Percentiles rank a stretch among this genome's conserved stretches.
Evolutionary conservation across 2,329 filamentous ascomycete species (phyloP).

Genomic region (Cladosporium velox): DNA sequence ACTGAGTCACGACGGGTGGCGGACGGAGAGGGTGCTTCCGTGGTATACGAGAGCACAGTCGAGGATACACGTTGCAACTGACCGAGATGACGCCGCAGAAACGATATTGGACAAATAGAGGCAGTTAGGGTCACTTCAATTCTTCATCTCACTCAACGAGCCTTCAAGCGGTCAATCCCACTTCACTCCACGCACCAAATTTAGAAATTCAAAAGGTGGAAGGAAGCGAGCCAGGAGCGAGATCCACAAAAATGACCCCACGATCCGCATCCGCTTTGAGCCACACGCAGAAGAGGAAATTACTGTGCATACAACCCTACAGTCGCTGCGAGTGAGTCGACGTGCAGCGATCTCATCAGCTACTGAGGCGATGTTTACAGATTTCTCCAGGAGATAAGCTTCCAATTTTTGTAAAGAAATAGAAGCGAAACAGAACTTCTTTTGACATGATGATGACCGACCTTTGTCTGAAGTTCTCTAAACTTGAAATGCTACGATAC

Average conservation of each 20-base stretch:
- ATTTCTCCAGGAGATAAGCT: no score
- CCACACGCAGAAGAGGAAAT: not conserved
- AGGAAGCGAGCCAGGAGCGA: not conserved
- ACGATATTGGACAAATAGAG: not conserved
- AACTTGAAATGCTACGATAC: not conserved
- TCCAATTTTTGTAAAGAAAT: no score
- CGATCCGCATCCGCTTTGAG: not conserved
- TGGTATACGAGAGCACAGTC: slow-evolving; percentile 2
- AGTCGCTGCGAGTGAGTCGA: no score
- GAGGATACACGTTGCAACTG: slow-evolving; percentile 3
- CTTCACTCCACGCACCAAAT: not conserved
- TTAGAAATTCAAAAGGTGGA: slow-evolving; percentile 4
- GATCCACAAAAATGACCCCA: slow-evolving; percentile 6
- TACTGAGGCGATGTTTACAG: no score
- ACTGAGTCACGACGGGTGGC: slow-evolving; percentile 11
- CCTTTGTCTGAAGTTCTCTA: no score
- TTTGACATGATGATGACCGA: no score
- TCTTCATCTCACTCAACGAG: not conserved
- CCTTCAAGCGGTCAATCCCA: slow-evolving; percentile 8
- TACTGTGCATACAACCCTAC: not conserved
- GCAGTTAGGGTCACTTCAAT: not conserved
- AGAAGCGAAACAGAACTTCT: no score
- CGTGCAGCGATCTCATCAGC: no score
- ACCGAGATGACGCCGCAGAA: not conserved
- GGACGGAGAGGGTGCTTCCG: slow-evolving; percentile 1